These are phyloP conservation scores for Calvatia gigantea DNA, from an alignment of 768 basidiomycete genomes.

Conservation along the genomic window DNA sequence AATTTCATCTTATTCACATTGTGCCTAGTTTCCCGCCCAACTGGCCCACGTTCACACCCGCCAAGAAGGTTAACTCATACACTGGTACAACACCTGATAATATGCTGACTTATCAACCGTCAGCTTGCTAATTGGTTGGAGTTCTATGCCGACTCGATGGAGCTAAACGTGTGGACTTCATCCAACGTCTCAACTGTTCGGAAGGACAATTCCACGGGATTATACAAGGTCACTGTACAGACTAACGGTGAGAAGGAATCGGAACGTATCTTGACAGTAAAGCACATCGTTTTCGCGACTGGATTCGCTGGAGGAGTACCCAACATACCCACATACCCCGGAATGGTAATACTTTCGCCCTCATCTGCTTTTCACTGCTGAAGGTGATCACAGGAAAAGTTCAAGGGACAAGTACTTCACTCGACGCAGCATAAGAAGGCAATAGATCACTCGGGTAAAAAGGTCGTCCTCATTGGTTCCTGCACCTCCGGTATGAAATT, in stretches of 20 bases:
- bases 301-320: constrained; percentile 46
- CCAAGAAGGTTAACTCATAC: constrained; percentile 30
- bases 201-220: constrained; percentile 23
- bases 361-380: background rate
- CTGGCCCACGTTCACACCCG: constrained; percentile 57
- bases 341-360: constrained; percentile 26
- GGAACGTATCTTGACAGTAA: constrained; percentile 34
- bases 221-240: constrained; percentile 7
- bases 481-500: constrained; percentile 42
- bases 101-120: background rate
- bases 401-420: constrained; percentile 51
- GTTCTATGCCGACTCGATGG: constrained; percentile 53
- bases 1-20: background rate
- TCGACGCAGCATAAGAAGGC: constrained; percentile 46
- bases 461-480: constrained; percentile 50
- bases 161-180: constrained; percentile 63
- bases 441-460: constrained; percentile 50
- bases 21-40: constrained; percentile 47
- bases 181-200: constrained; percentile 35
- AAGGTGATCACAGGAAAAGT: constrained; percentile 29
- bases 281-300: constrained; percentile 53
- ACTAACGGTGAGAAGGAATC: constrained; percentile 31
- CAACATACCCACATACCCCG: constrained; percentile 41
- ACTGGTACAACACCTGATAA: background rate
- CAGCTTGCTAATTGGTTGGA: constrained; percentile 65